Evolutionary conservation across 2,329 filamentous ascomycete species (phyloP), one percentile per base, ranked within the genome.

Genomic region (Fusarium sp.): DNA sequence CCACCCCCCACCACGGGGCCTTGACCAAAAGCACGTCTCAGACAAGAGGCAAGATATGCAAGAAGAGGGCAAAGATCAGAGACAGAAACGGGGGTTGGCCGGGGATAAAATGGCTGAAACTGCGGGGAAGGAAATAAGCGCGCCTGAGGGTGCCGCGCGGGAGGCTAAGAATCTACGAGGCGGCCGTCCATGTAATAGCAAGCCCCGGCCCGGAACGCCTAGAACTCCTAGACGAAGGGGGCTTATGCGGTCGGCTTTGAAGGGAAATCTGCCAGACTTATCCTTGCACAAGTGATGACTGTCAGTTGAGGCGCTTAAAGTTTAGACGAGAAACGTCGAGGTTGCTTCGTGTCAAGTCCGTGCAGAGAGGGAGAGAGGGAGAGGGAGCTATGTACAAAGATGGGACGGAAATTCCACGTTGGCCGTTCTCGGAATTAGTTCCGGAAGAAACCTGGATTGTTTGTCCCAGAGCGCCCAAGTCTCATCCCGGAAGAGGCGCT

Each of bases 101-200:
- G 53, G 57, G 36, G 37, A 52, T 46, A 49, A 43, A 9, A 29
- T 19, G 38, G 44, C 29, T 47, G 21, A 61, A 48, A 46, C 48
- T 61, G 56, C 52, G 56, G 61, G 61, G 61, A 45, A 46, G 38
- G 31, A 32, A 45, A 50, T 59, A 63, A 63, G 53, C 58, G 59
- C 59, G 59, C n/a, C 43, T 52, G 33, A 43, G 44, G 19, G 47
- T 59, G 54, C 45, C 45, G 25, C 43, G 33, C 49, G 45, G 59
- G 49, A 63, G 49, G 59, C 45, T 29, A 29, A 9, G 27, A 29
- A 29, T 29, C 9, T 9, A 10, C 27, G 7, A 29, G 27, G 35
- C n/a, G 47, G 37, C 27, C 41, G 17, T 49, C 46, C n/a, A 25
- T 33, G 31, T 33, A 14, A 33, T 13, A 49, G 37, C 13, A 36